Percentiles rank a stretch among this genome's conserved stretches.
Evolutionary conservation across 768 basidiomycete genomes (phyloP).

Genomic region (Trichaptum fuscoviolaceum): DNA sequence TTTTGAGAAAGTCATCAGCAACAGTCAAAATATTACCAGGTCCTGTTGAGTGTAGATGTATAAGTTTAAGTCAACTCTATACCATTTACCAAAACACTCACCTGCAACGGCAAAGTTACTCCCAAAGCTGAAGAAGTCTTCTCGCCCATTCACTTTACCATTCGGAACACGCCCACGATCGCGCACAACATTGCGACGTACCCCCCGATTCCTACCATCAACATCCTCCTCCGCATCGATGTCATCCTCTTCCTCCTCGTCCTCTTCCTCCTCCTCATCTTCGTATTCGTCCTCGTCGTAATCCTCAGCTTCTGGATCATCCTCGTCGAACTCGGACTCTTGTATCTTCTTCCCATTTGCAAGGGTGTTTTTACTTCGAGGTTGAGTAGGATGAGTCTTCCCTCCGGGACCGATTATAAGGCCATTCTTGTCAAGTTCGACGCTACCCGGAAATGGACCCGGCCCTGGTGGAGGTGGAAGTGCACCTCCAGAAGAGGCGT

Average conservation of each 20-base stretch:
- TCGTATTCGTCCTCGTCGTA: conserved; percentile 52
- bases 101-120: conserved; percentile 80
- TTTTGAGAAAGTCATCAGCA: conserved; percentile 96
- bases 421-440: conserved; percentile 93
- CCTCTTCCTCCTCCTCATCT: conserved; percentile 56
- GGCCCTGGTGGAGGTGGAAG: conserved; percentile 92
- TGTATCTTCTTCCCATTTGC: conserved; percentile 38
- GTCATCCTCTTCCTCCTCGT: conserved; percentile 67
- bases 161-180: conserved; percentile 20
- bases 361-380: conserved; percentile 29
- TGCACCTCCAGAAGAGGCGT: conserved; percentile 84
- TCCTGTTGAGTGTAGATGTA: conserved; percentile 36
- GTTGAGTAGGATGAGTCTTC: conserved; percentile 31
- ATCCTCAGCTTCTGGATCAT: conserved; percentile 52
- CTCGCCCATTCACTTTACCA: conserved; percentile 46
- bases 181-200: conserved; percentile 15
- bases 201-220: conserved; percentile 21
- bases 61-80: conserved; percentile 14
- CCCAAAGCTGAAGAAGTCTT: conserved; percentile 76
- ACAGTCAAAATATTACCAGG: conserved; percentile 96
- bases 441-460: conserved; percentile 96
- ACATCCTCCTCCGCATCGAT: conserved; percentile 25
- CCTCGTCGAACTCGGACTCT: conserved; percentile 65
- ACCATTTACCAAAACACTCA: conserved; percentile 28
- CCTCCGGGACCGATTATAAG: conserved; percentile 41